Evolutionary conservation across 2,329 filamentous ascomycete genomes (phyloP), one percentile per base, ranked within the genome.

Genomic region (Aspergillus clavatus): DNA sequence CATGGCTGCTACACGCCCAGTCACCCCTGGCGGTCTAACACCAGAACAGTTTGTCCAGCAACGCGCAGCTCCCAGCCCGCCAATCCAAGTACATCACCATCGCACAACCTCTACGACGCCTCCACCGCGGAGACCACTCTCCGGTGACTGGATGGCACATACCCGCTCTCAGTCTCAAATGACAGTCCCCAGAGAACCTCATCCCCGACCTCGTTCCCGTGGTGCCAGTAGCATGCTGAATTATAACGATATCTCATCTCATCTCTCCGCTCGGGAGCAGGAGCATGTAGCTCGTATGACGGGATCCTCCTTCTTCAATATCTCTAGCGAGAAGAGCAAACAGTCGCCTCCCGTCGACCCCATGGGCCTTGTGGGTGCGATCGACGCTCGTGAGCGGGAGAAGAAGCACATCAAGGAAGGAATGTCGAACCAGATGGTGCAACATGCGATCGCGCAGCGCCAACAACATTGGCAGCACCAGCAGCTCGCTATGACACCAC

Each of bases 211-310:
- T 2, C 70, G 71, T 40, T 87, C 84, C 10, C 78, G 81, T 36
- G 79, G 80, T 8, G 75, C 82, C 7, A 74, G 71, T 31, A 64
- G 67, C 3, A 61, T 78, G 45, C 66, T 84, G 23, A 69, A 72
- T 38, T 64, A 69, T 21, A 72, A 72, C 39, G 75, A 81, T 52
- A 68, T 77, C 19, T 75, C 78, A 7, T 69, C 72, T 0, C 79
- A 84, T 46, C 74, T 95, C n/a, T 89, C 87, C 16, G 89, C 89
- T 14, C 81, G 86, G 12, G 89, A 95, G 66, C 89, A 94, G 63
- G 88, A 94, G 67, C 85, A 94, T 55, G 79, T 95, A n/a, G 87
- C 89, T 7, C 81, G 86, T 28, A 76, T 88, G 55, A 95, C 89
- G 0, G 86, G 87, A 1, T 83, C 82, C 0, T 86, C 89, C 0